Percentiles rank a stretch among this genome's conserved stretches.
Evolutionary conservation across 2,329 filamentous ascomycete species (phyloP).

Genomic region (Colletotrichum aenigma): DNA sequence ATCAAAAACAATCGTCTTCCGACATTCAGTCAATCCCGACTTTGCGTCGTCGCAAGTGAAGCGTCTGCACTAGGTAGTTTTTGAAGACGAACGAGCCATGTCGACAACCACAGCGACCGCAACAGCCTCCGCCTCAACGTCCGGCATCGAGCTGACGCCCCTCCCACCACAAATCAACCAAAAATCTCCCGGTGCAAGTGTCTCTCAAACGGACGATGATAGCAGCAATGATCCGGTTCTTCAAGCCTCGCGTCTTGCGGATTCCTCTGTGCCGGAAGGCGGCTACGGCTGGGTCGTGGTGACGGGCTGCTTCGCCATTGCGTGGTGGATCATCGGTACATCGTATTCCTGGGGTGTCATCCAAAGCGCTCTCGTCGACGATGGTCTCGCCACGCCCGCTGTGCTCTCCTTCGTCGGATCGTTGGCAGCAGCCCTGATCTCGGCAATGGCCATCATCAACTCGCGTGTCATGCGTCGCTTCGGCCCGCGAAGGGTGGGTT

Average conservation of each 20-base stretch:
- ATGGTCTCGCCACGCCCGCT: slow-evolving; percentile 50
- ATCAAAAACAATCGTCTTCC: background rate
- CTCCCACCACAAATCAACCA: background rate
- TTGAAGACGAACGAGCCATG: background rate
- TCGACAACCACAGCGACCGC: background rate
- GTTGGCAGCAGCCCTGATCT: slow-evolving; percentile 53
- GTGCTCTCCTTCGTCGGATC: slow-evolving; percentile 65
- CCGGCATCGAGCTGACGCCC: background rate
- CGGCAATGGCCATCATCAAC: slow-evolving; percentile 55
- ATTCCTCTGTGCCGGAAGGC: slow-evolving; percentile 54
- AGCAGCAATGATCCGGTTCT: slow-evolving; percentile 28
- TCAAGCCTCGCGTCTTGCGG: slow-evolving; percentile 47
- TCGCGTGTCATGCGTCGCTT: slow-evolving; percentile 53
- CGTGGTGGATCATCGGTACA: slow-evolving; percentile 62
- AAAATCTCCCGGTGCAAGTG: background rate
- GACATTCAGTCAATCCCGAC: background rate
- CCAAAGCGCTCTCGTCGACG: slow-evolving; percentile 58
- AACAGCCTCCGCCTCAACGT: slow-evolving; percentile 1
- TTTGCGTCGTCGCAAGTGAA: background rate
- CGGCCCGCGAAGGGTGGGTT: slow-evolving; percentile 49
- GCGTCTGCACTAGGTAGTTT: background rate
- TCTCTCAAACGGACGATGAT: background rate
- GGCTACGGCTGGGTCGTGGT: slow-evolving; percentile 64
- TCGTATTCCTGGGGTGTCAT: slow-evolving; percentile 66
- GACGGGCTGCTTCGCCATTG: slow-evolving; percentile 50